Conservation (phyloP, 1,139 yeast genomes). For the Debaryomyces subglobosus region DNA sequence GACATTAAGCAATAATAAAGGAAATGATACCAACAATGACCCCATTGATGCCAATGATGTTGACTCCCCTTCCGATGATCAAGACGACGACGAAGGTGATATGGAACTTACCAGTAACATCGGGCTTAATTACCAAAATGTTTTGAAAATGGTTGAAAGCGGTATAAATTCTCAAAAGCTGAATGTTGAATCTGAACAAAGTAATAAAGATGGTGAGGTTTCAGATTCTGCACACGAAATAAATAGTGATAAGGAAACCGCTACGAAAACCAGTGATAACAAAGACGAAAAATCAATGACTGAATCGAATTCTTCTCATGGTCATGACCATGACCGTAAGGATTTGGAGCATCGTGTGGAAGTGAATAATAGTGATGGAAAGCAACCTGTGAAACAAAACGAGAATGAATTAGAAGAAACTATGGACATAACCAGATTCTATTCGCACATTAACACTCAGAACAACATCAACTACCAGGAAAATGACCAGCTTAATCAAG, state of each 20-base stretch:
- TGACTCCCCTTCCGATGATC: neutral
- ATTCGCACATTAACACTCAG: neutral
- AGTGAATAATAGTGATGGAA: slow-evolving; percentile 2
- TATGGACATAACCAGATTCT: slow-evolving; percentile 14
- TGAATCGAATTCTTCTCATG: too few species aligned
- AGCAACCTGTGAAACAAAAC: neutral
- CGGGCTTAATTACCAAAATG: slow-evolving; percentile 1
- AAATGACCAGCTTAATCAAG: neutral
- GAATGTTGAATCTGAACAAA: neutral
- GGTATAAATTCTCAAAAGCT: neutral
- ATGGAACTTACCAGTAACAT: slow-evolving; percentile 25
- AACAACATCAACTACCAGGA: slow-evolving; percentile 1
- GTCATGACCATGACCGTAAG: neutral
- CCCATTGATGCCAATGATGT: neutral
- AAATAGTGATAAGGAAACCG: neutral
- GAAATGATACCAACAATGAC: neutral
- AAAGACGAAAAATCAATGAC: neutral
- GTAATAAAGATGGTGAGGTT: neutral
- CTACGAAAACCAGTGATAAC: neutral
- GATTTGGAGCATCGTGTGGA: neutral
- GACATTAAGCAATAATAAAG: neutral
- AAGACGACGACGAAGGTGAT: slow-evolving; percentile 20
- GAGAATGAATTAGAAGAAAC: slow-evolving; percentile 9
- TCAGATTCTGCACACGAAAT: neutral
- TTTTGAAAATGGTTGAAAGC: neutral